Conservation (phyloP, 2,329 filamentous ascomycete genomes). For the Cordyceps javanica region DNA sequence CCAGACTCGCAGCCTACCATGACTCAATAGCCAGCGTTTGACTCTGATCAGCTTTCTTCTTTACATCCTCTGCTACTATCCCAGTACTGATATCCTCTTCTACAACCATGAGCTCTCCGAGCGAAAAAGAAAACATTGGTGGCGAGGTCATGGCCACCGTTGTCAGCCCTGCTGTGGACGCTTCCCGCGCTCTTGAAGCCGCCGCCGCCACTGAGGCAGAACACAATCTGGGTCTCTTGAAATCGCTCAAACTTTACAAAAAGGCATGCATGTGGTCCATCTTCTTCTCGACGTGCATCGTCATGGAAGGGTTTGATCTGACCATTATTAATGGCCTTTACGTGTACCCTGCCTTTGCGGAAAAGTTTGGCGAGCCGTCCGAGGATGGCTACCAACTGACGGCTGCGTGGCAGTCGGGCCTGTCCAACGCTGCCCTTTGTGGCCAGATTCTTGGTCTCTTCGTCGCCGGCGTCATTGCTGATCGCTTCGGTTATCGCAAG, state of each 20-base stretch:
- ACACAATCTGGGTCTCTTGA: conserved; percentile 25
- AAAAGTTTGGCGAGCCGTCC: conserved; percentile 31
- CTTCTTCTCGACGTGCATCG: conserved; percentile 30
- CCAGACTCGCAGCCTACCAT: conserved; percentile 1
- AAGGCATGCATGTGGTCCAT: conserved; percentile 33
- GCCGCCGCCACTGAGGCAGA: conserved; percentile 26
- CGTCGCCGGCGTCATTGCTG: conserved; percentile 41
- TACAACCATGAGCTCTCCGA: not conserved
- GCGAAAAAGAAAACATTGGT: not conserved
- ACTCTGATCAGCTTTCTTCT: not conserved
- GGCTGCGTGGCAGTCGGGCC: conserved; percentile 45
- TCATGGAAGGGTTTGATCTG: conserved; percentile 37
- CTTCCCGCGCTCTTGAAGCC: conserved; percentile 15
- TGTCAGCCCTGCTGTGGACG: not conserved
- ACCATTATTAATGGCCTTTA: conserved; percentile 35
- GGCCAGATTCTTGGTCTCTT: conserved; percentile 47
- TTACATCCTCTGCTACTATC: not conserved
- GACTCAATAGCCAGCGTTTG: not conserved
- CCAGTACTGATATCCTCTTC: not conserved
- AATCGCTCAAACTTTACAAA: conserved; percentile 34
- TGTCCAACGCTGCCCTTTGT: conserved; percentile 41
- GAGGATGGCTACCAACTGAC: conserved; percentile 40
- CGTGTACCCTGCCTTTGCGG: conserved; percentile 32
- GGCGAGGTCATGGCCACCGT: not conserved
- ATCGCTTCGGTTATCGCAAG: conserved; percentile 40